Evolutionary conservation across 2,329 filamentous ascomycete genomes (phyloP), one percentile per base, ranked within the genome.

Genomic region (Trichophyton equinum): DNA sequence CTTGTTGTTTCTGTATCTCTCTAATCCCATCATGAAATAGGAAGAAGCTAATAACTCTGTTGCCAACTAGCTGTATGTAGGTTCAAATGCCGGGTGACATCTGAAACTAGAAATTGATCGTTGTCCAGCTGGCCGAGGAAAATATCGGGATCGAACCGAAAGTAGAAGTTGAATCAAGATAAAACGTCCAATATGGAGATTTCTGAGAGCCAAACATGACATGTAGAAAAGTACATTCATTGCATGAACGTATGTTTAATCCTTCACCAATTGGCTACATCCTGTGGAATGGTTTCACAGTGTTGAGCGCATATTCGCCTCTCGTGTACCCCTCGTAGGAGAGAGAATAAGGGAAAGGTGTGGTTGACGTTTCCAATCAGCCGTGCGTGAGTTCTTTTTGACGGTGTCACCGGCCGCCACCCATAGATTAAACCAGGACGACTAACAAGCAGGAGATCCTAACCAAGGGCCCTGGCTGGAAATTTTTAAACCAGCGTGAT

Each of bases 341-440:
- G 46, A 5, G 49, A 55, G n/a, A 15, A 15, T 20, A 22, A 22
- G 44, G 49, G 49, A 36, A 36, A 33, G 13, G 27, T 55, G 49
- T 55, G 49, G 18, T 55, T 55, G 49, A 55, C 49, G 27, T 55
- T 49, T 55, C 49, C 30, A 55, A 36, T 55, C 49, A 25, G 49
- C 27, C 15, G 6, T 55, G 15, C 49, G 27, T 18, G 49, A 33
- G 44, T 25, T 47, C n/a, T 47, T 27, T 53, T 55, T 55, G 49
- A 33, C 49, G 49, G 49, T 55, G 49, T 55, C 49, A 55, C 49
- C 49, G 49, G 18, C 49, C 15, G 13, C 27, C 30, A 36, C 33
- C 33, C 49, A 36, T 0, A n/a, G 49, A 36, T 55, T 9, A n/a
- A 55, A 55, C n/a, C 46, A 49, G 25, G 22, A 22, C 46, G 46